Evolutionary conservation across 1,284 basidiomycete species (phyloP).

Genomic region (Mrakiaceae sp.): DNA sequence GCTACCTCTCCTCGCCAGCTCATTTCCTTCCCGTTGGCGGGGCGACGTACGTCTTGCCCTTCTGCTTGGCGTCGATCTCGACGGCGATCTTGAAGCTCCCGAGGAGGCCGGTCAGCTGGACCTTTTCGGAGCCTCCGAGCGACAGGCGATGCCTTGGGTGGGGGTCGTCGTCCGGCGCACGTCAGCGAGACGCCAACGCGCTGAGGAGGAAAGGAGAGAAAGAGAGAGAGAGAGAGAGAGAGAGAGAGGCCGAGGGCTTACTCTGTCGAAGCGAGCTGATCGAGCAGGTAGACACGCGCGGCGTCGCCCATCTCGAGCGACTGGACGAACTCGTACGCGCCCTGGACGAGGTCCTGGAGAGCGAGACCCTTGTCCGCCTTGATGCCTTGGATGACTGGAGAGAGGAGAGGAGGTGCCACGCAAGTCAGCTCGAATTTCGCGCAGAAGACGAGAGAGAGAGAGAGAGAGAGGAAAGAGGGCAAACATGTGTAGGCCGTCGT

Average conservation of each 20-base stretch:
- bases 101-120: constrained; percentile 83
- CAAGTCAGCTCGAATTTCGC: too few relatives aligned
- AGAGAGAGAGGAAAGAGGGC: constrained; percentile 25
- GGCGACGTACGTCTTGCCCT: background rate
- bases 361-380: constrained; percentile 90
- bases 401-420: background rate
- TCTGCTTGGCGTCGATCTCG: constrained; percentile 39
- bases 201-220: background rate
- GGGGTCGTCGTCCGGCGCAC: constrained; percentile 5
- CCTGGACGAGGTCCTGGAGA: constrained; percentile 86
- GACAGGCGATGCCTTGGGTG: constrained; percentile 71
- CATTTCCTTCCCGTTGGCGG: too few relatives aligned
- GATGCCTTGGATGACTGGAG: constrained; percentile 68
- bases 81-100: constrained; percentile 91
- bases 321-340: constrained; percentile 82
- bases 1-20: too few relatives aligned
- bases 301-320: constrained; percentile 74
- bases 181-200: background rate
- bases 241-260: constrained; percentile 37
- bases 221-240: constrained; percentile 10
- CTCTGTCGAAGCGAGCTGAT: constrained; percentile 83
- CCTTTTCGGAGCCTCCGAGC: constrained; percentile 85
- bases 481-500: constrained; percentile 79
- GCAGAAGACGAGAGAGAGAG: background rate
- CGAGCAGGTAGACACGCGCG: constrained; percentile 81